These are phyloP conservation scores for Starmerella apicola DNA, from an alignment of 805 yeast genomes.

Conservation along the genomic window DNA sequence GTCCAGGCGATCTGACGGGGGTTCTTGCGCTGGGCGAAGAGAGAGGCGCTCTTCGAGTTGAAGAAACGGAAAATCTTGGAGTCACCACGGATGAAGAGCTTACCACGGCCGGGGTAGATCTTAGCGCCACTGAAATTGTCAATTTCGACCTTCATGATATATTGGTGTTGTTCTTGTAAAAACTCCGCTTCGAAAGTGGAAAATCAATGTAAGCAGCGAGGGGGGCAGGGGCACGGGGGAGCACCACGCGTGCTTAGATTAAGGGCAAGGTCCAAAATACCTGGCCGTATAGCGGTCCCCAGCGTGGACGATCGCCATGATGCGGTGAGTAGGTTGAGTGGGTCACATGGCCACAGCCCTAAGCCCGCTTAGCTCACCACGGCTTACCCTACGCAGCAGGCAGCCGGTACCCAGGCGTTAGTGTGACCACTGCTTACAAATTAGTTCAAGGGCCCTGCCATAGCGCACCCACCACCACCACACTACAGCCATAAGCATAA, in stretches of 20 bases:
- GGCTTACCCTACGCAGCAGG: no score
- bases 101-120: slow-evolving; percentile 99
- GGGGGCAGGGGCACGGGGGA: slow-evolving; percentile 2
- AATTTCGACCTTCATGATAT: slow-evolving; percentile 93
- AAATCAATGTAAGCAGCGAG: slow-evolving; percentile 5
- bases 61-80: slow-evolving; percentile 99
- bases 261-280: slow-evolving; percentile 1
- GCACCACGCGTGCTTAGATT: slow-evolving; percentile 2
- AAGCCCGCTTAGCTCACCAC: no score
- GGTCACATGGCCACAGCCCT: no score
- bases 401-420: no score
- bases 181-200: slow-evolving; percentile 2
- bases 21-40: slow-evolving; percentile 99
- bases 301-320: no score
- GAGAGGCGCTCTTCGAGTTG: slow-evolving; percentile 91
- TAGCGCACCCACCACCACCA: no score
- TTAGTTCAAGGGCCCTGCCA: no score
- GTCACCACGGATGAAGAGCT: slow-evolving; percentile 98
- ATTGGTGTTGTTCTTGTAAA: slow-evolving; percentile 4
- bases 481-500: no score
- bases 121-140: slow-evolving; percentile 98
- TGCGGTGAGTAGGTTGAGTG: no score
- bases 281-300: no score
- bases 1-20: slow-evolving; percentile 99
- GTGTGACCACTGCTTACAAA: no score